Conservation (phyloP, 1,284 basidiomycete species). For the Athelia psychrophila region DNA sequence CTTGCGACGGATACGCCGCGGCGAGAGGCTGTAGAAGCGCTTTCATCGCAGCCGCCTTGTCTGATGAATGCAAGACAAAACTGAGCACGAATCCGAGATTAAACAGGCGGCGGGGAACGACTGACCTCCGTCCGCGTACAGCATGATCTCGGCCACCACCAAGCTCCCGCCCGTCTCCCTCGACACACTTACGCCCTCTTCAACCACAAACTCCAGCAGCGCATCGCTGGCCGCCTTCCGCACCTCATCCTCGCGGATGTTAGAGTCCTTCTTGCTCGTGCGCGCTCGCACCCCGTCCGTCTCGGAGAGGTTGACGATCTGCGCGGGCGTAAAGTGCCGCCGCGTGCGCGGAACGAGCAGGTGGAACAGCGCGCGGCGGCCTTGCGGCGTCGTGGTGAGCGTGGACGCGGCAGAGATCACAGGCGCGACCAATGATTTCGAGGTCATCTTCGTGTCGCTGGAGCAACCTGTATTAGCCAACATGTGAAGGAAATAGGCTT, state of each 20-base stretch:
- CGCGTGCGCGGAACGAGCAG: conserved; percentile 75
- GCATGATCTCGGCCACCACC: conserved; percentile 76
- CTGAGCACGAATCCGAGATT: conserved; percentile 1
- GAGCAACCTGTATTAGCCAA: no score
- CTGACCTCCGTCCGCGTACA: conserved; percentile 78
- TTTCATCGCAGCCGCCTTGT: conserved; percentile 63
- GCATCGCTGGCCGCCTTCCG: conserved; percentile 66
- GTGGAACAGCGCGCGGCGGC: conserved; percentile 79
- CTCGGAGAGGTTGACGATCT: conserved; percentile 65
- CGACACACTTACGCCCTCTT: conserved; percentile 55
- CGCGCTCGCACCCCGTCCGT: conserved; percentile 61
- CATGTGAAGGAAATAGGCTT: conserved; percentile 9
- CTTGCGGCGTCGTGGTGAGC: conserved; percentile 56
- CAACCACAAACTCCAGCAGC: conserved; percentile 63
- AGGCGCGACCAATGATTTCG: conserved; percentile 72
- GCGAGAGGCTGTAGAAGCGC: conserved; percentile 57
- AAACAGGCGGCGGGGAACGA: conserved; percentile 15
- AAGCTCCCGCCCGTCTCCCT: conserved; percentile 78
- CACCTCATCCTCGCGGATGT: conserved; percentile 64
- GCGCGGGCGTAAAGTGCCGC: conserved; percentile 81
- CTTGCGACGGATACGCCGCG: conserved; percentile 51
- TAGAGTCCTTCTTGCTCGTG: conserved; percentile 79
- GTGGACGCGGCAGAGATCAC: conserved; percentile 54
- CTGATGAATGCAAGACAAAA: conserved; percentile 35
- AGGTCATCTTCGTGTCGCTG: conserved; percentile 85